Evolutionary conservation across 139 green algal species (phyloP).

Genomic region (Coccomyxa sp.): DNA sequence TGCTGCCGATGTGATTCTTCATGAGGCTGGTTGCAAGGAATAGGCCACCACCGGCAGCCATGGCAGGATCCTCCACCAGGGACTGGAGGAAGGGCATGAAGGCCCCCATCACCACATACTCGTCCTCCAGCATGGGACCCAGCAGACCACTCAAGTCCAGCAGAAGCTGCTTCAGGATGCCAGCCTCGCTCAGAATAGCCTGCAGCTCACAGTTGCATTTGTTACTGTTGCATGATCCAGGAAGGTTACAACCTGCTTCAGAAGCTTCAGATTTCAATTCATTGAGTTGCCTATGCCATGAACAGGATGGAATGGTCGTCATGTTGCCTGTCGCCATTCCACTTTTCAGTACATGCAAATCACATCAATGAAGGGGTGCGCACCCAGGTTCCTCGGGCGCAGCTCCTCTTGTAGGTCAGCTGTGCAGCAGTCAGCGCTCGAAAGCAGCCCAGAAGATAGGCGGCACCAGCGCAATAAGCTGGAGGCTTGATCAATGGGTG

Average conservation of each 20-base stretch:
- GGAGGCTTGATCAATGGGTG: conserved; percentile 58
- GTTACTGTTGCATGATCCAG: too few species aligned
- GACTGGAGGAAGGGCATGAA: not conserved
- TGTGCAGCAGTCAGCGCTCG: too few species aligned
- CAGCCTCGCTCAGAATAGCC: not conserved
- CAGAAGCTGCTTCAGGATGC: not conserved
- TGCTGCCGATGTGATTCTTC: not conserved
- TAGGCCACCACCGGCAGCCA: not conserved
- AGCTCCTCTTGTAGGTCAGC: too few species aligned
- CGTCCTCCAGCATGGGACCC: not conserved
- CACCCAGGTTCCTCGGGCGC: too few species aligned
- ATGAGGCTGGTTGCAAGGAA: not conserved
- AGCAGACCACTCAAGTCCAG: not conserved
- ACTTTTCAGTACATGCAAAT: too few species aligned
- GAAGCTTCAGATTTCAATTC: too few species aligned
- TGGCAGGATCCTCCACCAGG: not conserved
- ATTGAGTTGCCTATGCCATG: too few species aligned
- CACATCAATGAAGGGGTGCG: too few species aligned
- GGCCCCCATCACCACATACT: not conserved
- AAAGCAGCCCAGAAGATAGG: conserved; percentile 13
- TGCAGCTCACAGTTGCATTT: not conserved
- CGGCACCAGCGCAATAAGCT: not conserved
- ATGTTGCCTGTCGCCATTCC: too few species aligned
- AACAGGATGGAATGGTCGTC: too few species aligned
- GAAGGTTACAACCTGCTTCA: too few species aligned